Percentiles rank a stretch among this genome's conserved stretches.
phyloP scores from a whole-genome alignment of 805 yeast genomes.

The Lipomyces kockii region DNA sequence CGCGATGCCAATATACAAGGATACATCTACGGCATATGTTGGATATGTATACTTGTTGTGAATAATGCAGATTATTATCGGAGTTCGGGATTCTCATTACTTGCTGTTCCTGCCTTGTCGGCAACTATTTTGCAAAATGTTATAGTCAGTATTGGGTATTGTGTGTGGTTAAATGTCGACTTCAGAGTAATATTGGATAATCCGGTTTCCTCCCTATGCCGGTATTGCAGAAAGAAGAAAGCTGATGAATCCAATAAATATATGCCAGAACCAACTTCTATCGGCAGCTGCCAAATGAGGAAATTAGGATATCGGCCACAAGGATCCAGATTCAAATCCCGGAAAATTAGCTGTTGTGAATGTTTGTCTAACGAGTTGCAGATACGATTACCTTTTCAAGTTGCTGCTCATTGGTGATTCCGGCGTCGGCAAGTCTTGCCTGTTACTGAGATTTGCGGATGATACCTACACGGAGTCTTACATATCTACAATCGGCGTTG shows the following conservation, averaged over 20 bases:
- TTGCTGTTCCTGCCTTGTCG: neutral
- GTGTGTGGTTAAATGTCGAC: neutral
- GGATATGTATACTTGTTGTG: neutral
- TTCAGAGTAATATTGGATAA: neutral
- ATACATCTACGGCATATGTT: neutral
- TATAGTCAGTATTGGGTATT: neutral
- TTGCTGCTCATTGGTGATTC: slow-evolving; percentile 95
- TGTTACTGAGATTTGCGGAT: slow-evolving; percentile 93
- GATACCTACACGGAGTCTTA: slow-evolving; percentile 96
- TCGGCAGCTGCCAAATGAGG: neutral
- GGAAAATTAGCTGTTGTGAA: neutral
- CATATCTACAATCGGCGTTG: slow-evolving; percentile 97
- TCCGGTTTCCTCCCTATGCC: neutral
- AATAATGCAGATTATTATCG: neutral
- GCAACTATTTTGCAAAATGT: neutral
- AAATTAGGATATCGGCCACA: neutral
- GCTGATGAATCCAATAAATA: neutral
- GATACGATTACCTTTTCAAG: slow-evolving; percentile 97
- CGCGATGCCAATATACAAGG: neutral
- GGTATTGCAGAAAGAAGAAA: neutral
- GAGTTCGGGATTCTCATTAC: neutral
- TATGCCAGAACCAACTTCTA: neutral
- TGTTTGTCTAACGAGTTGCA: slow-evolving; percentile 43
- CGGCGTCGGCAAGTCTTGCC: slow-evolving; percentile 97
- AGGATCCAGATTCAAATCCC: neutral